Evolutionary conservation across 2,329 filamentous ascomycete species (phyloP).

Genomic region (Hypoxylon sp.): DNA sequence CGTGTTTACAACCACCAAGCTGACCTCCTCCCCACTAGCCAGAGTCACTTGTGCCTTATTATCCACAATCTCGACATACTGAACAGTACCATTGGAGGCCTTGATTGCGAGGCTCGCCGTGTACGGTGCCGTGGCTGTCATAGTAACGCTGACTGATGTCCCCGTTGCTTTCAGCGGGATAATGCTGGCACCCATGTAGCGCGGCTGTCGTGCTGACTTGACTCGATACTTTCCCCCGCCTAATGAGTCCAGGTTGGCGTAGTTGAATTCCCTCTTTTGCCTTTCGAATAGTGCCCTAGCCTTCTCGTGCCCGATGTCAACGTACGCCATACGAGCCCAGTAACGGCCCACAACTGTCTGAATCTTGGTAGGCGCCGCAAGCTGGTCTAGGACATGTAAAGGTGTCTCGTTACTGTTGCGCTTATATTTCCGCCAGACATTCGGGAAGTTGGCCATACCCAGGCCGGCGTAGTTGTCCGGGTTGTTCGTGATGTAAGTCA

Average conservation of each 20-base stretch:
- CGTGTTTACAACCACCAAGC: slow-evolving; percentile 63
- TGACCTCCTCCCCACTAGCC: slow-evolving; percentile 58
- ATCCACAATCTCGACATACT: slow-evolving; percentile 56
- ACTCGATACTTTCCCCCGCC: slow-evolving; percentile 58
- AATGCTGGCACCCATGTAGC: slow-evolving; percentile 66
- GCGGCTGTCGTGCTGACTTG: slow-evolving; percentile 57
- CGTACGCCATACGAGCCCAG: slow-evolving; percentile 67
- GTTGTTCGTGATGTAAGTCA: slow-evolving; percentile 63
- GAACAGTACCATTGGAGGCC: slow-evolving; percentile 49
- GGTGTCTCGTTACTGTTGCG: slow-evolving; percentile 63
- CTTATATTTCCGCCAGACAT: slow-evolving; percentile 60
- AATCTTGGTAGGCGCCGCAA: slow-evolving; percentile 54
- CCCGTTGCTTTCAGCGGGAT: slow-evolving; percentile 57
- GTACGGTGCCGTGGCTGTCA: slow-evolving; percentile 55
- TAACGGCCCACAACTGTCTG: slow-evolving; percentile 61
- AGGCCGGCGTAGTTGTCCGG: slow-evolving; percentile 59
- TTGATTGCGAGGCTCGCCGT: slow-evolving; percentile 59
- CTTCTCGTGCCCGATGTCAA: slow-evolving; percentile 62
- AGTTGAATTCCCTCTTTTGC: slow-evolving; percentile 56
- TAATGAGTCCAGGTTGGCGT: slow-evolving; percentile 57
- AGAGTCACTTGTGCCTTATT: slow-evolving; percentile 55
- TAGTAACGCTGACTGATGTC: slow-evolving; percentile 49
- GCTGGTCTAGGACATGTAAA: slow-evolving; percentile 60
- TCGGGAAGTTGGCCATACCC: slow-evolving; percentile 58
- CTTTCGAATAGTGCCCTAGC: slow-evolving; percentile 56